Base-by-base conservation (phyloP, 768 basidiomycete genomes). In the Boletus pseudopeckii region DNA sequence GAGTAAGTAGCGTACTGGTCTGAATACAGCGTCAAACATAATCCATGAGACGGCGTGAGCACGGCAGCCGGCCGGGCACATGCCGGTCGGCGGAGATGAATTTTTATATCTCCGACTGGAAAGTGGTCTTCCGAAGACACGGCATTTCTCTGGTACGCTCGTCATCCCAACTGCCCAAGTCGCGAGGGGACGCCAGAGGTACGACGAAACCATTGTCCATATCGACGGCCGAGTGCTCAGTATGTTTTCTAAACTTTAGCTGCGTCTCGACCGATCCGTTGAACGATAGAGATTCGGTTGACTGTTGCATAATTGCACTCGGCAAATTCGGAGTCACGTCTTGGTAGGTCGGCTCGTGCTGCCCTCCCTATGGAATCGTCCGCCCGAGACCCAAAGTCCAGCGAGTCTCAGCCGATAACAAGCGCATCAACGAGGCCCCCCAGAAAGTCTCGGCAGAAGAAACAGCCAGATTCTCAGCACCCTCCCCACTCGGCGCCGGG, bases 361-460 rank as follows among this genome's bases (percentile, higher is more conserved):
- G 49, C 38, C 53, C 55, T 55, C 63, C 64, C 74, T 65, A 80
- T 80, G 79, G 71, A 76, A 70, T 72, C 76, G 67, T 75, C 80
- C 71, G 75, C 76, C 73, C 76, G 72, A 59, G 75, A 78, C 64
- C 70, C 74, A 69, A 65, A 67, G 71, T 66, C 66, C 66, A 67
- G 55, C 68, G 71, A 74, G 58, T 62, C 69, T 50, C 71, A 70
- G 52, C 77, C 80, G 77, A 72, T 71, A 54, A 60, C 72, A 58
- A 59, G 71, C 61, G 57, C 73, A 33, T 61, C 70, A 61, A 61
- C 70, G 43, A 70, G 59, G 59, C 64, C 71, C 51, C 45, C 71
- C n/a, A 85, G 74, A 69, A 82, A 77, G 66, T 62, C 69, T 50
- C 83, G 83, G 78, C 81, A 83, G 63, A 76, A 73, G 64, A 82